Evolutionary conservation across 164 flowering plant genomes (phyloP).

Genomic region (Vitis rupestris): DNA sequence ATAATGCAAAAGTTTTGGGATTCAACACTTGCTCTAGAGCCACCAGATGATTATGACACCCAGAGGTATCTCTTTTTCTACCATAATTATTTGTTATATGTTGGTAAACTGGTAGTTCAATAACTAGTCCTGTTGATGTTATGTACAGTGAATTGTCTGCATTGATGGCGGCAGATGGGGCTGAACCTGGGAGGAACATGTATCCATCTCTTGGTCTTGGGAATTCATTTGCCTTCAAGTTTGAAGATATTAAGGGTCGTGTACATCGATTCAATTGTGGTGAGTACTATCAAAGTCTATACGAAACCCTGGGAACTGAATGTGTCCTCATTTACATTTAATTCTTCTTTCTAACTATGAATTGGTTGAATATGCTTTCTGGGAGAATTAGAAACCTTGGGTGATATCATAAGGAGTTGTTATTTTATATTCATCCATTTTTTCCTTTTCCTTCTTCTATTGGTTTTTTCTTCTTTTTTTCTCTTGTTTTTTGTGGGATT

Average conservation of each 20-base stretch:
- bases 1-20: constrained; percentile 99
- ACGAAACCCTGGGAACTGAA: not conserved
- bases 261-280: constrained; percentile 87
- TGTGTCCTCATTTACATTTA: not conserved
- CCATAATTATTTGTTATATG: not conserved
- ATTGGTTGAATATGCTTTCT: not conserved
- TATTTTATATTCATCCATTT: too few species aligned
- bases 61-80: constrained; percentile 49
- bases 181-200: constrained; percentile 47
- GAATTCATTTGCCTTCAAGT: constrained; percentile 81
- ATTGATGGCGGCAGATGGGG: constrained; percentile 61
- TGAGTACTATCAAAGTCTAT: constrained; percentile 27
- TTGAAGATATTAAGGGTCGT: constrained; percentile 81
- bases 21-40: constrained; percentile 83
- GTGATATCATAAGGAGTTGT: too few species aligned
- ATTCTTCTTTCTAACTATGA: not conserved
- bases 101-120: not conserved
- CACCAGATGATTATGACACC: constrained; percentile 86
- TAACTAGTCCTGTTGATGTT: constrained; percentile 12
- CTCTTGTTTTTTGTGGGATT: too few species aligned
- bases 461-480: too few species aligned
- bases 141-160: constrained; percentile 76
- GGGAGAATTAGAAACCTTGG: not conserved
- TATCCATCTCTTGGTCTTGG: constrained; percentile 91
- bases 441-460: too few species aligned